Evolutionary conservation across 2,329 filamentous ascomycete genomes (phyloP).

Genomic region (Hansfordia pulvinata): DNA sequence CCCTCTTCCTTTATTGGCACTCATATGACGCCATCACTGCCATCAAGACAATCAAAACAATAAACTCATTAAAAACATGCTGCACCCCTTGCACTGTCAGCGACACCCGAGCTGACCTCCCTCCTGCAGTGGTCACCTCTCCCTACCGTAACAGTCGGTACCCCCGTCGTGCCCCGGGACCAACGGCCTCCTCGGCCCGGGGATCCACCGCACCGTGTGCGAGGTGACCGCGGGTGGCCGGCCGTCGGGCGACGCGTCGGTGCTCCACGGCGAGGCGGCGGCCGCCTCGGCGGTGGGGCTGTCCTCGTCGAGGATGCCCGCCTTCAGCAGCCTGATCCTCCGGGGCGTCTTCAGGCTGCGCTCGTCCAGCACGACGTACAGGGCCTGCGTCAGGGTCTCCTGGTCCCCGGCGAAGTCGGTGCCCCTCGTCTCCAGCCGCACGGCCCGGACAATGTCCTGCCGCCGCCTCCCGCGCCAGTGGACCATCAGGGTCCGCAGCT

Average conservation of each 20-base stretch:
- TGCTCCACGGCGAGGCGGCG: too few relatives aligned
- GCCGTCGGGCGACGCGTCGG: conserved; percentile 12
- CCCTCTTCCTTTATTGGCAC: too few relatives aligned
- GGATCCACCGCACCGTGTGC: conserved; percentile 7
- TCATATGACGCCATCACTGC: too few relatives aligned
- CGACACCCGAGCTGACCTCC: too few relatives aligned
- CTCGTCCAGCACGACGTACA: conserved; percentile 14
- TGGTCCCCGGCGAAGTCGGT: conserved; percentile 26
- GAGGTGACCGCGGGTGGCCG: conserved; percentile 8
- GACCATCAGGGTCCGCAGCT: conserved; percentile 34
- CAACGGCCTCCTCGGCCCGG: conserved; percentile 6
- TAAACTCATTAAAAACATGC: too few relatives aligned
- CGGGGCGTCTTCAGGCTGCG: conserved; percentile 7
- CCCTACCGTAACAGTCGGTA: too few relatives aligned
- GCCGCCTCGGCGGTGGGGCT: conserved; percentile 5
- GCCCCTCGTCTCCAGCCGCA: conserved; percentile 23
- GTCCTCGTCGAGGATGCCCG: conserved; percentile 15
- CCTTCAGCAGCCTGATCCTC: conserved; percentile 6
- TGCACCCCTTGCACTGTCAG: too few relatives aligned
- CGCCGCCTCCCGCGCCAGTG: conserved; percentile 31
- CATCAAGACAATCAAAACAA: too few relatives aligned
- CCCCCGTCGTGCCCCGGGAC: conserved; percentile 14
- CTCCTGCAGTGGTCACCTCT: too few relatives aligned
- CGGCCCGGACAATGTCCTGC: conserved; percentile 26
- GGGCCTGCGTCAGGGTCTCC: conserved; percentile 13